Conservation (phyloP, 2,329 filamentous ascomycete species). For the Fusarium haematococcum region DNA sequence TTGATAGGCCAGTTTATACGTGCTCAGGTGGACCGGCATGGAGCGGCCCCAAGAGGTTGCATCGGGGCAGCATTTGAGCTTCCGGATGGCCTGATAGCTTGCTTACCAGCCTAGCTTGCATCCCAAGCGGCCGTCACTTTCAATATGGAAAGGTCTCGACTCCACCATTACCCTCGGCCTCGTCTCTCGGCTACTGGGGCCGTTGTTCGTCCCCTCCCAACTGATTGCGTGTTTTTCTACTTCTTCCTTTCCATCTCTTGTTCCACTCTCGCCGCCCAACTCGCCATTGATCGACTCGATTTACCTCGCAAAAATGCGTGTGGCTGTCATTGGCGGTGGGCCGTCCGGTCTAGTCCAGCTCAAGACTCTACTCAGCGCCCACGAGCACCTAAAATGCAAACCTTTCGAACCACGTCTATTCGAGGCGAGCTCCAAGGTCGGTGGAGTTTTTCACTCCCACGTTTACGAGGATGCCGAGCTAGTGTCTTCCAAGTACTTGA, state of each 20-base stretch:
- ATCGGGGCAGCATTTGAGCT: background rate
- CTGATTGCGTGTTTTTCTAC: background rate
- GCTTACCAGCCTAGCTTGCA: background rate
- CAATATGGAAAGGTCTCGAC: background rate
- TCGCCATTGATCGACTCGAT: background rate
- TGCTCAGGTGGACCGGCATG: background rate
- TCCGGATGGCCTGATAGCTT: background rate
- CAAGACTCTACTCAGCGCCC: slow-evolving; percentile 5
- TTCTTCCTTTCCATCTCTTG: background rate
- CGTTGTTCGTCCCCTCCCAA: background rate
- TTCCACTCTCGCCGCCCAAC: background rate
- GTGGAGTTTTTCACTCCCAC: slow-evolving; percentile 6
- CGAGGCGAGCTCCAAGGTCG: slow-evolving; percentile 1
- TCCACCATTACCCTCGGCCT: background rate
- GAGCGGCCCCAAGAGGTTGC: background rate
- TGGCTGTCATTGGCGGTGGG: slow-evolving; percentile 11
- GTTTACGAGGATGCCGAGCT: slow-evolving; percentile 37
- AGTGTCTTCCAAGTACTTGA: slow-evolving; percentile 61
- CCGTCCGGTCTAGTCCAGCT: slow-evolving; percentile 6
- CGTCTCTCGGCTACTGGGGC: background rate
- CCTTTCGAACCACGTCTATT: slow-evolving; percentile 3
- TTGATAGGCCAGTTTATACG: background rate
- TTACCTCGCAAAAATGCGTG: background rate
- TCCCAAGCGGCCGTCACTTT: background rate
- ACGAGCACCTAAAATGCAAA: slow-evolving; percentile 2